Conservation (phyloP, 2,329 filamentous ascomycete genomes). For the Pseudocercospora fuligena region DNA sequence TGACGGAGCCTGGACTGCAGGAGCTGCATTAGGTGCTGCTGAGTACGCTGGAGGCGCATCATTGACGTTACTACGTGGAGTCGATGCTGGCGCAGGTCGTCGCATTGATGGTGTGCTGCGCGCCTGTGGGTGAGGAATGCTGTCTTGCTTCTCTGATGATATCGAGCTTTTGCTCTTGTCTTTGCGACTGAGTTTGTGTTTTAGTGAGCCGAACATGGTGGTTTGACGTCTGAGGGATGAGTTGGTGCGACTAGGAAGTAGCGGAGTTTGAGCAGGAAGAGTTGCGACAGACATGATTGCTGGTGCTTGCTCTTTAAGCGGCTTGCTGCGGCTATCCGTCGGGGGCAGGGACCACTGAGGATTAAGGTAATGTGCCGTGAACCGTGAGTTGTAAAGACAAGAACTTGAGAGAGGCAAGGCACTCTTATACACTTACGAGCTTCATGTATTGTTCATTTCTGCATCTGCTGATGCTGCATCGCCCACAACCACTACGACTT, state of each 20-base stretch:
- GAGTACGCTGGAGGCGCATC: slow-evolving; percentile 47
- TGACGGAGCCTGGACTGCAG: slow-evolving; percentile 15
- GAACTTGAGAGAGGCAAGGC: not conserved
- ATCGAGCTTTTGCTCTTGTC: slow-evolving; percentile 11
- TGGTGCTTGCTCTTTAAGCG: not conserved
- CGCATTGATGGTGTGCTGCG: slow-evolving; percentile 29
- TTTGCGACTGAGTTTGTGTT: slow-evolving; percentile 30
- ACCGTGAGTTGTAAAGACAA: not conserved
- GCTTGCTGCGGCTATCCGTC: slow-evolving; percentile 1
- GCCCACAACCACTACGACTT: not conserved
- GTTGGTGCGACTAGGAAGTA: slow-evolving; percentile 23
- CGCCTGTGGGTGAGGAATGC: slow-evolving; percentile 27
- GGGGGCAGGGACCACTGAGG: not conserved
- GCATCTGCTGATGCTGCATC: not conserved
- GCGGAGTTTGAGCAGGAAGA: slow-evolving; percentile 10
- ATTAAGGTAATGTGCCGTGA: not conserved
- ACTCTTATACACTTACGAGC: not conserved
- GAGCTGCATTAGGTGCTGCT: slow-evolving; percentile 48
- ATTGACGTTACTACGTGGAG: slow-evolving; percentile 14
- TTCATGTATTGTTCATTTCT: not conserved
- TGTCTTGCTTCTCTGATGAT: slow-evolving; percentile 20
- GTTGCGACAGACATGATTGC: slow-evolving; percentile 13
- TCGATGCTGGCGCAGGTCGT: slow-evolving; percentile 22
- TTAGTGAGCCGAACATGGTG: slow-evolving; percentile 32
- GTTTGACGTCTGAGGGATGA: slow-evolving; percentile 26